Conservation (phyloP, 371 early-diverging fungal species). For the Circinella minor region DNA sequence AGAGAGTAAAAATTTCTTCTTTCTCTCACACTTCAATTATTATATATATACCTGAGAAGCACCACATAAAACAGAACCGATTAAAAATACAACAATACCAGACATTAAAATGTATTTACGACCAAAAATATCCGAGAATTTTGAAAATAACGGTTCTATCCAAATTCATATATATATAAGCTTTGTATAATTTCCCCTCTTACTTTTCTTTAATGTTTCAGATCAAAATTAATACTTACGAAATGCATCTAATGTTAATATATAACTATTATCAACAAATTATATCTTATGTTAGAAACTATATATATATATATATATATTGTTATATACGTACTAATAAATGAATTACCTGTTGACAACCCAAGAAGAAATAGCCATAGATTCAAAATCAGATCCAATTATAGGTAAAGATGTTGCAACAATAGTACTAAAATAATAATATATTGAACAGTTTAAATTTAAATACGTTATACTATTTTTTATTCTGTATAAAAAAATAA, state of each 20-base stretch:
- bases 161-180: neutral
- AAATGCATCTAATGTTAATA: slow-evolving; percentile 46
- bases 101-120: slow-evolving; percentile 63
- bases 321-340: neutral
- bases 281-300: slow-evolving; percentile 54
- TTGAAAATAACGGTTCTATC: slow-evolving; percentile 59
- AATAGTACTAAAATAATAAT: slow-evolving; percentile 57
- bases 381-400: slow-evolving; percentile 75
- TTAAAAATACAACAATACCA: slow-evolving; percentile 62
- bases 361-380: slow-evolving; percentile 66
- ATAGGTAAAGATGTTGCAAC: slow-evolving; percentile 75
- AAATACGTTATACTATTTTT: no score
- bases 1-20: neutral
- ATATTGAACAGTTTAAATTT: no score
- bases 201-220: neutral
- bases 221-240: slow-evolving; percentile 30
- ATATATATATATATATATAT: neutral
- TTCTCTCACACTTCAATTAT: neutral
- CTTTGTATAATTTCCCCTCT: neutral
- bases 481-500: no score
- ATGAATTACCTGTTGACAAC: slow-evolving; percentile 50
- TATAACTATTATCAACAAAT: slow-evolving; percentile 19
- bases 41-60: slow-evolving; percentile 35
- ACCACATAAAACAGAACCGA: slow-evolving; percentile 68
- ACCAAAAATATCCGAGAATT: slow-evolving; percentile 78